Base-by-base conservation (phyloP, 2,329 filamentous ascomycete species). In the Lachnellula arida region DNA sequence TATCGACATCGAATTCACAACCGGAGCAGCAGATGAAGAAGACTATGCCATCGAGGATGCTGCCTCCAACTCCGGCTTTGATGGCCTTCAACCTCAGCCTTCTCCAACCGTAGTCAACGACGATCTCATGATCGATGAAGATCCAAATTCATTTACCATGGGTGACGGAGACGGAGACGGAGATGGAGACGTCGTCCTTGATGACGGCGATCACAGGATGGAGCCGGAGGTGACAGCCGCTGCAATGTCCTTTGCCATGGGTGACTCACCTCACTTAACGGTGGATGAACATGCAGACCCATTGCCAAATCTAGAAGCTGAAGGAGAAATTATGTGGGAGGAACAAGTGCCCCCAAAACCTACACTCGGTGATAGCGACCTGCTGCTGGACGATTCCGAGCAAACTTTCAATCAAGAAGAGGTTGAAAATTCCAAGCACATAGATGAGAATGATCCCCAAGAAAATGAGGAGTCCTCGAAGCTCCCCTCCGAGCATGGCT, bases 31-130 rank as follows among this genome's bases (percentile, higher is more conserved):
- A 25, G 76, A 85, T 57, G 79, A 84, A 62, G 79, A 84, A 62
- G 78, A 84, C 61, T 75, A 76, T 56, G 81, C 83, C 52, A 73
- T 82, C 49, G 77, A 82, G 62, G 84, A 86, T 61, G 73, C 64
- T 32, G 59, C 60, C 46, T 59, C 66, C 15, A 72, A 73, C 54
- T 70, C 71, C 35, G 62, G 50, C 46, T 71, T 74, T 67, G 72
- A 74, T 42, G 67, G 69, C 46, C 56, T 54, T 43, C 56, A 63
- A n/a, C 47, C 32, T 17, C 69, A 76, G 62, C 46, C 43, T 9
- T 70, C 74, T 60, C 64, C 64, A 57, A 71, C 63, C 58, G 67
- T 61, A 56, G 68, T 70, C 43, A 72, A 78, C 66, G 76, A 77
- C 48, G 75, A 78, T 64, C 74, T 78, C 71, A 72, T 73, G 60